phyloP scores from a whole-genome alignment of 179 eudicot genomes.

The Drosera spatulata region DNA sequence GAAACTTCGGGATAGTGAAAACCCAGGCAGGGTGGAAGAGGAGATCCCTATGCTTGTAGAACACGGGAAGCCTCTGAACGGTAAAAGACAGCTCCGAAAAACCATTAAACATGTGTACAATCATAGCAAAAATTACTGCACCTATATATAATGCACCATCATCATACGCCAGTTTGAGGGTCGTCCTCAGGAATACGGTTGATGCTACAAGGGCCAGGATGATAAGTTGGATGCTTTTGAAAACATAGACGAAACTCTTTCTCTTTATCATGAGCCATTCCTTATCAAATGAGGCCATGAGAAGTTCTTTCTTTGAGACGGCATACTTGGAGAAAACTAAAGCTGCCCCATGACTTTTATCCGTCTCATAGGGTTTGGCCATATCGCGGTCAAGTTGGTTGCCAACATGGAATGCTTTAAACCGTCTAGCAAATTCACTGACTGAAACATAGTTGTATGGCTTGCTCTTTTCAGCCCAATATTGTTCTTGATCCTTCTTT shows the following conservation, averaged over 20 bases:
- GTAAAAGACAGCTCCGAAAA: conserved; percentile 72
- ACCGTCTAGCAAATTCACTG: conserved; percentile 21
- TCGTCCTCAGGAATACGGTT: conserved; percentile 63
- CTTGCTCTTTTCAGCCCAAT: conserved; percentile 18
- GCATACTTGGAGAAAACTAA: conserved; percentile 22
- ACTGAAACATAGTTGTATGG: conserved; percentile 23
- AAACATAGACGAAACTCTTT: conserved; percentile 76
- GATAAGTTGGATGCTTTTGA: conserved; percentile 76
- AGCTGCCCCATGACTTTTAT: conserved; percentile 39
- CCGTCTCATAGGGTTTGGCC: conserved; percentile 7
- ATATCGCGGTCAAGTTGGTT: too few species aligned
- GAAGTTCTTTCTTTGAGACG: conserved; percentile 19
- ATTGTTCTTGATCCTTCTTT: conserved; percentile 32
- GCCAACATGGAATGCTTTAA: conserved; percentile 16
- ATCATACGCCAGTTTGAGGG: conserved; percentile 50
- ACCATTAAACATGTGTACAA: conserved; percentile 83
- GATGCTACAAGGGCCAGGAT: conserved; percentile 64
- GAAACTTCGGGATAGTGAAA: conserved; percentile 67
- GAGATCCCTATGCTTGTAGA: conserved; percentile 90
- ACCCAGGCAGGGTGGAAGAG: conserved; percentile 88
- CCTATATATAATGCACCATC: conserved; percentile 81
- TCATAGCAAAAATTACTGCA: conserved; percentile 59
- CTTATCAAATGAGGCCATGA: conserved; percentile 43
- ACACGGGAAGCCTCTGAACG: conserved; percentile 76
- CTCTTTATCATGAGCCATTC: conserved; percentile 79